Conservation (phyloP, 768 basidiomycete species). For the Boletus rubroflammeus region DNA sequence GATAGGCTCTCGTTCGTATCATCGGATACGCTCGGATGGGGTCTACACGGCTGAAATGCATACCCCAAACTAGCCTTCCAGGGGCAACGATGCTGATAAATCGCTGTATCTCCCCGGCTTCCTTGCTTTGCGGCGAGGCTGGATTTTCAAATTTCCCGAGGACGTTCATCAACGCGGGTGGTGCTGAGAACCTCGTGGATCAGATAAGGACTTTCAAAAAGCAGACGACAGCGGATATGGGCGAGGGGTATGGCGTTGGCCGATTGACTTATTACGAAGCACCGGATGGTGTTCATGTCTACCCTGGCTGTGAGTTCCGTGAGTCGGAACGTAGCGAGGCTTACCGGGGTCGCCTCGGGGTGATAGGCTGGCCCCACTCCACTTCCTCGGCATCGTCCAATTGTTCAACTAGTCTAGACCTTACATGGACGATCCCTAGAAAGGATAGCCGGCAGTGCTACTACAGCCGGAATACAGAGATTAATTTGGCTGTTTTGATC, state of each 20-base stretch:
- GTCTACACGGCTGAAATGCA: constrained; percentile 17
- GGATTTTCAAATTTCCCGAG: constrained; percentile 33
- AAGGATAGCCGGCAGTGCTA: constrained; percentile 13
- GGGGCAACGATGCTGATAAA: constrained; percentile 43
- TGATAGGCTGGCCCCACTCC: constrained; percentile 22
- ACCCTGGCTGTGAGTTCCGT: constrained; percentile 45
- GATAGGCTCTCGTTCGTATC: constrained; percentile 1
- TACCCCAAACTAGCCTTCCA: constrained; percentile 38
- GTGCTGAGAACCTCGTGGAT: constrained; percentile 34
- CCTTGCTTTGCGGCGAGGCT: constrained; percentile 35
- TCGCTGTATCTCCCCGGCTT: constrained; percentile 55
- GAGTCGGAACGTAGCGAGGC: constrained; percentile 50
- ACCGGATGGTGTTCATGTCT: constrained; percentile 37
- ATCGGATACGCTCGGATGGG: constrained; percentile 27
- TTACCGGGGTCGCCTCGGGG: constrained; percentile 30
- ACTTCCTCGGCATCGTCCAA: constrained; percentile 18
- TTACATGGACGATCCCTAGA: constrained; percentile 8
- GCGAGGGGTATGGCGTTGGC: constrained; percentile 19
- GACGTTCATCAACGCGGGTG: constrained; percentile 32
- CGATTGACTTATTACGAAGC: constrained; percentile 27
- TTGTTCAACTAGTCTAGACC: constrained; percentile 5
- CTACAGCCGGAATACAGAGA: constrained; percentile 8
- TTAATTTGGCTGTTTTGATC: constrained; percentile 9
- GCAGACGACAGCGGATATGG: constrained; percentile 33
- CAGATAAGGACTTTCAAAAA: constrained; percentile 29